Base-by-base conservation (phyloP, 768 basidiomycete genomes). In the Mycena maculata region DNA sequence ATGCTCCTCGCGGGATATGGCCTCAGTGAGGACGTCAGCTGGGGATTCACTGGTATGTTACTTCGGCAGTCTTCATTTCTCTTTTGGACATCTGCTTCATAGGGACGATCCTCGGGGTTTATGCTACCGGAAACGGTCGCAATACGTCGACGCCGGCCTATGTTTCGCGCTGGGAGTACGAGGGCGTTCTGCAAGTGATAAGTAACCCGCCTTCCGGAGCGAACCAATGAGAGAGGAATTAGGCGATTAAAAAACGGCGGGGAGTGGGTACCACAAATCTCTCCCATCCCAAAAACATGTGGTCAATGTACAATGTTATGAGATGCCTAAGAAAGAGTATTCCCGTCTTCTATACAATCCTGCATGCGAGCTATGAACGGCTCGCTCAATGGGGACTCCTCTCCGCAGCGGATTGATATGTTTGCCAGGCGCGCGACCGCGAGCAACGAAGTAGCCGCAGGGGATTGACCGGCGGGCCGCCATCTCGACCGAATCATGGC, bases 21-120 rank as follows among this genome's bases (percentile, higher is more conserved):
- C 4, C 31, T 69, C 36, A 69, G 62, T 25, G 68, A 31, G 54
- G 68, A 69, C 15, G 59, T 69, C n/a, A 69, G 68, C 36, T 69
- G 68, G 68, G 68, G 68, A 12, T 69, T 69, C 53, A 69, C 63
- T 23, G 68, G 68, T 64, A n/a, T 20, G 68, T 55, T 0, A 9
- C 8, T 7, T 2, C 11, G 25, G n/a, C 7, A 28, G 11, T n/a
- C 2, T n/a, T 11, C 23, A 30, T 20, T 18, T 11, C 10, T 2
- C 1, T 8, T 3, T 10, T 8, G 4, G n/a, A n/a, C 27, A 16
- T 20, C n/a, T 6, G 8, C 7, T 48, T 39, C 11, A 0, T 18
- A 69, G 68, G 68, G 2, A 57, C 59, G 12, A 55, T 69, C 4
- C 63, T 69, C 31, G 68, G 68, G 23, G 63, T 69, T 22, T 69